Percentiles rank a stretch among this genome's conserved stretches.
Evolutionary conservation across 2,329 filamentous ascomycete species (phyloP).

Genomic region (Juglanconis juglandina): DNA sequence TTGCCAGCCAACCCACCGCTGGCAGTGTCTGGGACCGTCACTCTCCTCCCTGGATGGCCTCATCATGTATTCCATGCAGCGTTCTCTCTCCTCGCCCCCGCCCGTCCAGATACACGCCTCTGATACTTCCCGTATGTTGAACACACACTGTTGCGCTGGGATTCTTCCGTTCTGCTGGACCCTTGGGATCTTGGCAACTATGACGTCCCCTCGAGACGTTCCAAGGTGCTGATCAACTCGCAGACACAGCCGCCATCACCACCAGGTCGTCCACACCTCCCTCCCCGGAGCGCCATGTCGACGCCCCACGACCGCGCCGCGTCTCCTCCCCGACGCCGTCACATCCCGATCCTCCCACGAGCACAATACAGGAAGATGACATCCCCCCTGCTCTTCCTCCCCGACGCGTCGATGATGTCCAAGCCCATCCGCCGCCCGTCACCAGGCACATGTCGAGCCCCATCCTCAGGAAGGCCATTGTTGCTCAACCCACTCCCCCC

Average conservation of each 20-base stretch:
- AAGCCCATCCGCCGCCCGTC: constrained; percentile 36
- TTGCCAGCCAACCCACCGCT: constrained; percentile 20
- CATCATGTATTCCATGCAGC: constrained; percentile 62
- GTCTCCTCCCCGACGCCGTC: constrained; percentile 54
- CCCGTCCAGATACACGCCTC: constrained; percentile 56
- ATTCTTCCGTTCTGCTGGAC: background rate
- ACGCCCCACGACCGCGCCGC: constrained; percentile 45
- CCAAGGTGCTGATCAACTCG: constrained; percentile 5
- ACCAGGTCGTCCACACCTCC: constrained; percentile 54
- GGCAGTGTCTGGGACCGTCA: constrained; percentile 25
- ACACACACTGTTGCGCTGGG: background rate
- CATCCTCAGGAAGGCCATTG: constrained; percentile 45
- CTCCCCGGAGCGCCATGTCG: constrained; percentile 46
- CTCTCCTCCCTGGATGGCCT: constrained; percentile 37
- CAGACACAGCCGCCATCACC: constrained; percentile 2
- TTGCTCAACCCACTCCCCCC: constrained; percentile 41
- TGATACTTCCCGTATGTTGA: constrained; percentile 50
- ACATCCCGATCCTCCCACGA: constrained; percentile 31
- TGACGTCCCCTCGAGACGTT: constrained; percentile 4
- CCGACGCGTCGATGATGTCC: constrained; percentile 42
- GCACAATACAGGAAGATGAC: constrained; percentile 23
- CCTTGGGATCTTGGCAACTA: constrained; percentile 5
- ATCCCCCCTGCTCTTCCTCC: constrained; percentile 34
- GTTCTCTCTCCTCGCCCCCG: constrained; percentile 61
- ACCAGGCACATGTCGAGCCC: constrained; percentile 30